Evolutionary conservation across 768 basidiomycete species (phyloP), one percentile per base, ranked within the genome.

Genomic region (Lactarius akahatsu): DNA sequence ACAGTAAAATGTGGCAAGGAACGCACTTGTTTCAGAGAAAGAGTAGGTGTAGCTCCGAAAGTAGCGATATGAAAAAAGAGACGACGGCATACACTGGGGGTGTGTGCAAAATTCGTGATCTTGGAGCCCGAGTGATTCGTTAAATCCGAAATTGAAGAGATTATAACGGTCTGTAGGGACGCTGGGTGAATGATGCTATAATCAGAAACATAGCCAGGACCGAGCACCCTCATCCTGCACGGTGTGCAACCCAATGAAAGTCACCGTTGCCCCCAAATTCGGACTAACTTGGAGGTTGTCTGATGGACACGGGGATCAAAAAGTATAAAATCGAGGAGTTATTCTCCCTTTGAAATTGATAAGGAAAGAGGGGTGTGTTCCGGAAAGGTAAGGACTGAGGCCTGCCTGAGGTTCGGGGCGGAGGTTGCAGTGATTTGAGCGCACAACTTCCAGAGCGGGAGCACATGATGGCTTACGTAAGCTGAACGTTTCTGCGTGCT

Each of bases 41-140:
- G 77, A 78, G 71, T 85, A 86, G 55, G 85, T 91, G 72, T 91
- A 94, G 65, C 83, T 78, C 45, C 91, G 84, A 79, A 91, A 95
- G 78, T 79, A 95, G 1, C 93, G 85, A 72, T 92, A 96, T 32
- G 90, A 91, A 71, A 91, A 71, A 91, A 96, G 91, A 92, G 58
- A 95, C 85, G 68, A 94, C 77, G 30, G 88, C 88, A 74, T 90
- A 94, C 50, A 94, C 81, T 32, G 1, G 86, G 84, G 2, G 92
- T 92, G 94, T 90, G 71, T 91, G 91, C 69, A 94, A 73, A 55
- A 94, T 86, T 65, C 92, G 86, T 23, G 92, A 71, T 65, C 89
- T 91, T 72, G 16, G 47, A 15, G 32, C 58, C 36, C 18, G 52
- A 23, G 45, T 2, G 9, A 26, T 55, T 47, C 28, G 59, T 65